phyloP scores from a whole-genome alignment of 2,329 filamentous ascomycete species.

The Alternaria infectoria region DNA sequence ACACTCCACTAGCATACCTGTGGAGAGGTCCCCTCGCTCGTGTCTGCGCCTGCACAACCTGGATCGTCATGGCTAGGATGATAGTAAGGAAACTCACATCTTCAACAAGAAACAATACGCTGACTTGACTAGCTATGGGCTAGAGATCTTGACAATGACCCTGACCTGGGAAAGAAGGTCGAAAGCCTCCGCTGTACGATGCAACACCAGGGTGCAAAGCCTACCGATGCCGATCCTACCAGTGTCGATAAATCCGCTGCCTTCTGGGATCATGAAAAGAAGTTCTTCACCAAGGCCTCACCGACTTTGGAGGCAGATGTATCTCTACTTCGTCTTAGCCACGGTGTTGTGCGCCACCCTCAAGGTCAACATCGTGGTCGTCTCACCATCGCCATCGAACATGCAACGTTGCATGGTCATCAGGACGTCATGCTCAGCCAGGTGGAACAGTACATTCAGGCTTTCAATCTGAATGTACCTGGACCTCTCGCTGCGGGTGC shows the following conservation, averaged over 20 bases:
- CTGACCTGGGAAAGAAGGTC: not conserved
- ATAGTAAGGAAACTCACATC: not conserved
- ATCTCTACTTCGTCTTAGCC: not conserved
- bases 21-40: not conserved
- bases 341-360: not conserved
- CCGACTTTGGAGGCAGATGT: not conserved
- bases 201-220: too few relatives aligned
- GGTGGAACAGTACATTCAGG: not conserved
- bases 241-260: not conserved
- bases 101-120: not conserved
- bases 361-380: not conserved
- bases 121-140: not conserved
- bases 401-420: not conserved
- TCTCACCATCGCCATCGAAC: not conserved
- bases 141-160: not conserved
- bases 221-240: not conserved
- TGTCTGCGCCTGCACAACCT: not conserved
- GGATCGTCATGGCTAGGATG: not conserved
- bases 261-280: not conserved
- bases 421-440: not conserved
- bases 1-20: not conserved
- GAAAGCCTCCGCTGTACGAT: too few relatives aligned
- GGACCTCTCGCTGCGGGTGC: not conserved
- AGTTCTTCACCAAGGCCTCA: not conserved
- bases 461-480: not conserved